Base-by-base conservation (phyloP, 2,329 filamentous ascomycete genomes). In the Chaetomium sp. region DNA sequence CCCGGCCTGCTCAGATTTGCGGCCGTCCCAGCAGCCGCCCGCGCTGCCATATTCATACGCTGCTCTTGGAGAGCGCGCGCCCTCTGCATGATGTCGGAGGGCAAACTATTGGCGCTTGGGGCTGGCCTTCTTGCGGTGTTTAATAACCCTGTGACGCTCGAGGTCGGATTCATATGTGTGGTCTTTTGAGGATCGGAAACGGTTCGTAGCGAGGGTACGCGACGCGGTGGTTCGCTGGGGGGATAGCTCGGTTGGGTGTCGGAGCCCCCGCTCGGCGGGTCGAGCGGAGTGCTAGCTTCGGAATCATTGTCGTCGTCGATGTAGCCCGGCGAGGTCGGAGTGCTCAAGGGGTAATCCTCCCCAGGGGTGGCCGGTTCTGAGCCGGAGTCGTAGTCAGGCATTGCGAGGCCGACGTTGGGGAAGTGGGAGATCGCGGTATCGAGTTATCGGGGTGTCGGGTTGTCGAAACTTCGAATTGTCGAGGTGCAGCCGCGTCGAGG, bases 111-210 rank as follows among this genome's bases (percentile, higher is more conserved):
- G 1, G 74, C 66, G 9, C 72, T 66, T 11, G 72, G 72, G 19
- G 72, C 67, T 3, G 81, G 82, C 49, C 80, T 76, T 56, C 83
- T 75, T 4, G 80, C 82, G 61, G 74, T 81, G 70, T 86, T 90
- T 65, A 96, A 75, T 56, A 88, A 81, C 42, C 90, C 90, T 4
- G 91, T 76, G 42, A 89, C 85, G 34, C 87, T 94, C n/a, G 91
- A 96, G n/a, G 85, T 91, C 6, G 87, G 74, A 54, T 82, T 89
- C 83, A 95, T 91, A 55, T 73, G 70, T 32, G 71, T 70, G 35
- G 74, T 67, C 53, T 73, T 75, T 61, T 76, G 73, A 19, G 84
- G 74, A 49, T 85, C 81, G 53, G 84, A 83, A 19, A 80, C 71
- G 47, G 82, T 80, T 63, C 84, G 80, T 43, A 84, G 69, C 5